A percentile compares a stretch with the other conserved stretches of the same genome.
Conservation (phyloP, 306 rosid genomes). For the Corylus americana region DNA sequence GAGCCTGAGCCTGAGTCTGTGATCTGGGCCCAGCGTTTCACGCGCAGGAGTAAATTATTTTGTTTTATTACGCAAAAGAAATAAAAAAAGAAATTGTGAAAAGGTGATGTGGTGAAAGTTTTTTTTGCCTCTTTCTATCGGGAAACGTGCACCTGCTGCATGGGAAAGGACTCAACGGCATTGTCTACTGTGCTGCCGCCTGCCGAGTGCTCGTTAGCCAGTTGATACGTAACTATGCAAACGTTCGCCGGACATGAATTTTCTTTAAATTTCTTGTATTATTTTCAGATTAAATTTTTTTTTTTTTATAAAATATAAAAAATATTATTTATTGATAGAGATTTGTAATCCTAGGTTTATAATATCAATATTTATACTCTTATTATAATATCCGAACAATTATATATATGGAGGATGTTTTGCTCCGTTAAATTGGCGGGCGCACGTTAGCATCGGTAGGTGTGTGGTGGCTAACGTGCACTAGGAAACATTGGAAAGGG, state of each 20-base stretch:
- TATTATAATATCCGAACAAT: too few relatives aligned
- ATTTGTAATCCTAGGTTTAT: too few relatives aligned
- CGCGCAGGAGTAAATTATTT: conserved; percentile 18
- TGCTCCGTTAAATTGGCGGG: too few relatives aligned
- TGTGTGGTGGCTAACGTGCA: too few relatives aligned
- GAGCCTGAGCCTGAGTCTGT: background rate
- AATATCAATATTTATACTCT: too few relatives aligned
- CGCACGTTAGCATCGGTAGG: too few relatives aligned
- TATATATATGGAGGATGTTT: too few relatives aligned
- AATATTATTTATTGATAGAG: too few relatives aligned
- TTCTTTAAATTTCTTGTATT: too few relatives aligned
- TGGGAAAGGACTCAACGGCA: conserved; percentile 16
- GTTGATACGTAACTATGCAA: background rate
- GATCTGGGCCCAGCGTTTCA: conserved; percentile 28
- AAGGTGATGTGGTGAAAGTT: background rate
- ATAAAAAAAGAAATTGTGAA: background rate
- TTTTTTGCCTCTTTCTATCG: background rate
- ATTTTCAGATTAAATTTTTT: too few relatives aligned
- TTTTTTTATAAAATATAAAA: too few relatives aligned
- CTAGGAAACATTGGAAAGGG: background rate
- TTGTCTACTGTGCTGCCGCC: background rate
- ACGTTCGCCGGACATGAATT: background rate
- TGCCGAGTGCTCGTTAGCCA: background rate
- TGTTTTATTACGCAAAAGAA: background rate
- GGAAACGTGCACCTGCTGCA: conserved; percentile 19